Evolutionary conservation across 2,329 filamentous ascomycete species (phyloP).

Genomic region (Zasmidium angulare): DNA sequence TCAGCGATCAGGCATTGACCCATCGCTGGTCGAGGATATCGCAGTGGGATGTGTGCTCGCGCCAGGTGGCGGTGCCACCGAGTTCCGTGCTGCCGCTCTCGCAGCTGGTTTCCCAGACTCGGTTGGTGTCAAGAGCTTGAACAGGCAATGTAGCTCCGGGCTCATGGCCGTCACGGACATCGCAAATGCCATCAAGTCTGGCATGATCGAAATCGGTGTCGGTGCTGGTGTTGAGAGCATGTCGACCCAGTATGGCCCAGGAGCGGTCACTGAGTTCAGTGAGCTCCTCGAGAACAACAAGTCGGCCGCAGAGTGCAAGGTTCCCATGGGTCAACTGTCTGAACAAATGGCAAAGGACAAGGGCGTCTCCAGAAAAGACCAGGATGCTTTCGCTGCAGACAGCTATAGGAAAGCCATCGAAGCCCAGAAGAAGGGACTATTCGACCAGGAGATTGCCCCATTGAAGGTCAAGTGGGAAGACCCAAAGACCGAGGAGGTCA

Average conservation of each 20-base stretch:
- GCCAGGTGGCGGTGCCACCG: constrained; percentile 90
- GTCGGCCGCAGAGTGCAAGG: constrained; percentile 92
- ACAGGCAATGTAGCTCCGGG: constrained; percentile 91
- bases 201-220: constrained; percentile 94
- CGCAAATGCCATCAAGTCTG: constrained; percentile 84
- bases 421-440: constrained; percentile 86
- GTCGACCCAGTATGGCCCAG: constrained; percentile 85
- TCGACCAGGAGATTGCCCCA: constrained; percentile 86
- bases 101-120: constrained; percentile 87
- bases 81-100: constrained; percentile 89
- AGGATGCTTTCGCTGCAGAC: constrained; percentile 91
- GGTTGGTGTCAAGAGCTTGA: constrained; percentile 82
- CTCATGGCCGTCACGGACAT: constrained; percentile 92
- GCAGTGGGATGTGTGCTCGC: constrained; percentile 88
- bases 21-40: constrained; percentile 84
- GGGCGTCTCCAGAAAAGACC: constrained; percentile 66
- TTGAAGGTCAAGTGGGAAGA: constrained; percentile 85
- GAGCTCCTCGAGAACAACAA: constrained; percentile 78
- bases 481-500: constrained; percentile 83
- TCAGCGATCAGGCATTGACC: constrained; percentile 84
- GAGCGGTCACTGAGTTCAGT: constrained; percentile 88
- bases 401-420: constrained; percentile 87
- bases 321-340: constrained; percentile 90
- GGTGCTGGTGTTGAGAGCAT: constrained; percentile 97
- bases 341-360: constrained; percentile 93